Evolutionary conservation across 2,329 filamentous ascomycete genomes (phyloP).

Genomic region (Monilinia polystroma): DNA sequence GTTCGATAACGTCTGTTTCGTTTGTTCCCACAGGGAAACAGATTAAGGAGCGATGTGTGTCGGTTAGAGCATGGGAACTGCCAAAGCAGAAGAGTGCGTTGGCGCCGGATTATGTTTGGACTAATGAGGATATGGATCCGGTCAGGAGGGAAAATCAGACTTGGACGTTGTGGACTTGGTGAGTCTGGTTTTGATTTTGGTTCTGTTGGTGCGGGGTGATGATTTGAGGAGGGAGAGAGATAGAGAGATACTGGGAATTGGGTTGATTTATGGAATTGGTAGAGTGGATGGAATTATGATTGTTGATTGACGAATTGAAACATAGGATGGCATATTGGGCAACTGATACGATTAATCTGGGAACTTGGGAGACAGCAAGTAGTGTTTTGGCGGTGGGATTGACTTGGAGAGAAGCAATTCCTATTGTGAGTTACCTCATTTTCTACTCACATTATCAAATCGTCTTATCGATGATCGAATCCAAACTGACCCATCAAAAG

Average conservation of each 20-base stretch:
- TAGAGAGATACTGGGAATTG: background rate
- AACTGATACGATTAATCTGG: slow-evolving; percentile 44
- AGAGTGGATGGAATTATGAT: background rate
- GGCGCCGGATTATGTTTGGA: slow-evolving; percentile 48
- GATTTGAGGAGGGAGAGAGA: too few relatives aligned
- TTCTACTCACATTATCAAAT: slow-evolving; percentile 16
- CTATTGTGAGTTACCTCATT: slow-evolving; percentile 37
- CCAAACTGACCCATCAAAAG: slow-evolving; percentile 28
- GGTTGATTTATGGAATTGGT: background rate
- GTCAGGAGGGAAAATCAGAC: slow-evolving; percentile 38
- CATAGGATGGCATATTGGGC: slow-evolving; percentile 43
- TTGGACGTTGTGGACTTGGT: slow-evolving; percentile 42
- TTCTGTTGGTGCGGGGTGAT: background rate
- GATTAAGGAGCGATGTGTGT: slow-evolving; percentile 44
- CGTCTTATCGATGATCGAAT: background rate
- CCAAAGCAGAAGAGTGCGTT: slow-evolving; percentile 50
- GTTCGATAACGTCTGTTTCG: slow-evolving; percentile 2
- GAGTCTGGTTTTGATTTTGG: slow-evolving; percentile 3
- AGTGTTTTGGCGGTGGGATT: slow-evolving; percentile 52
- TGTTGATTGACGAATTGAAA: background rate
- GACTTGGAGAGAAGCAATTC: slow-evolving; percentile 54
- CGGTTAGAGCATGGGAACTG: slow-evolving; percentile 47
- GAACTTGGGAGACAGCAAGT: slow-evolving; percentile 53
- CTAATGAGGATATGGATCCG: slow-evolving; percentile 41
- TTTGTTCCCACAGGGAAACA: slow-evolving; percentile 41